Conservation (phyloP, 1,284 basidiomycete genomes). For the Rhizopogon parksii region DNA sequence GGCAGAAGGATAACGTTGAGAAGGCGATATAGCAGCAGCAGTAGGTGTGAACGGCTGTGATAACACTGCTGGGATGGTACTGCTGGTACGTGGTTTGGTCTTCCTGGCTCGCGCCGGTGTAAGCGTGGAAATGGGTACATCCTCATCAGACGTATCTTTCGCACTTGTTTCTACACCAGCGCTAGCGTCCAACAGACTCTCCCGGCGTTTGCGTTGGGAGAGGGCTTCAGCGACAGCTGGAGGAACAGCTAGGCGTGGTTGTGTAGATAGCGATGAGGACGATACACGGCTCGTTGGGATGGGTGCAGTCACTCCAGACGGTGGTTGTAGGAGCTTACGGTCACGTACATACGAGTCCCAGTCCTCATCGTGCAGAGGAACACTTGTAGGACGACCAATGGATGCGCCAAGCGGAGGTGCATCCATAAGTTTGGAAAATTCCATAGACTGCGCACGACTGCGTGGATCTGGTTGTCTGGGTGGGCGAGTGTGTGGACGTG, state of each 20-base stretch:
- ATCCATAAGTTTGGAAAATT: constrained; percentile 43
- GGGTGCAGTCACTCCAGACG: constrained; percentile 67
- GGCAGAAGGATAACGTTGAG: constrained; percentile 31
- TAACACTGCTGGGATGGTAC: constrained; percentile 40
- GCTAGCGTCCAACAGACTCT: constrained; percentile 41
- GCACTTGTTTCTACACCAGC: constrained; percentile 32
- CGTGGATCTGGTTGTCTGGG: constrained; percentile 62
- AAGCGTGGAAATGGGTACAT: constrained; percentile 46
- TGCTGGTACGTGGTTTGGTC: constrained; percentile 30
- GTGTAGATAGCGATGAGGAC: constrained; percentile 20
- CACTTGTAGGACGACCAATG: constrained; percentile 64
- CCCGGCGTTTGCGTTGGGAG: constrained; percentile 57
- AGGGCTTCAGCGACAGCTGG: constrained; percentile 69
- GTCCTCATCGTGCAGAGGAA: constrained; percentile 58
- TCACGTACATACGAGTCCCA: constrained; percentile 79
- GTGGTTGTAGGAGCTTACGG: constrained; percentile 72
- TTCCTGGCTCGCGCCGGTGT: constrained; percentile 25
- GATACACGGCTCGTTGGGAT: constrained; percentile 54
- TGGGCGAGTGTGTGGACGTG: constrained; percentile 53
- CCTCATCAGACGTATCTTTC: constrained; percentile 34
- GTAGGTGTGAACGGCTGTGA: constrained; percentile 49
- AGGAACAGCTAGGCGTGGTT: constrained; percentile 46
- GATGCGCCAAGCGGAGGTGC: constrained; percentile 40
- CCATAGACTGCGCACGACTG: constrained; percentile 62
- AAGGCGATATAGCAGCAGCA: constrained; percentile 18